Evolutionary conservation across 805 yeast species (phyloP).

Genomic region (Nakazawaea molendinolei): DNA sequence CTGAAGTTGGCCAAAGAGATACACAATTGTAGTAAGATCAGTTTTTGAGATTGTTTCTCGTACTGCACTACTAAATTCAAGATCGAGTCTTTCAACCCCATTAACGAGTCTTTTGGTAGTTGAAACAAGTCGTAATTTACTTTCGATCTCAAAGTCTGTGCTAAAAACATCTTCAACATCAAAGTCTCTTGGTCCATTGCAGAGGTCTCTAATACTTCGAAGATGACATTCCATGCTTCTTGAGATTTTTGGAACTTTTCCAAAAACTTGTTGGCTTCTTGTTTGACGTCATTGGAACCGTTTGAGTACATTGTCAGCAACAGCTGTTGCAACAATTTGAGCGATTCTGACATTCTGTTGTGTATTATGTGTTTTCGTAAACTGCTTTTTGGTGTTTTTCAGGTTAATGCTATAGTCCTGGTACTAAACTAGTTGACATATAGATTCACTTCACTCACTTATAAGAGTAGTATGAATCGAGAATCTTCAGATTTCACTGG

Average conservation of each 20-base stretch:
- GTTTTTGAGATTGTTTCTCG: conserved; percentile 34
- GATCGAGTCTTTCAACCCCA: conserved; percentile 61
- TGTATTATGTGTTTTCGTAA: neutral
- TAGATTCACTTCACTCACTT: no score
- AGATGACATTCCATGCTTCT: conserved; percentile 74
- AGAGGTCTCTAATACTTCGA: conserved; percentile 38
- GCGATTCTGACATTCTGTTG: no score
- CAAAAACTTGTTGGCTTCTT: conserved; percentile 46
- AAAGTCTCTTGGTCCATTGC: conserved; percentile 23
- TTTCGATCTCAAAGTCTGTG: conserved; percentile 86
- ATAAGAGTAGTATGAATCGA: no score
- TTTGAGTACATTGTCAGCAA: conserved; percentile 34
- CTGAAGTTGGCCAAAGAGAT: conserved; percentile 78
- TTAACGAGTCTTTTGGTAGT: conserved; percentile 51
- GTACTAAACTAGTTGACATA: no score
- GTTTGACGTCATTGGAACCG: conserved; percentile 30
- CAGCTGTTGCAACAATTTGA: conserved; percentile 31
- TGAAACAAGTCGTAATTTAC: conserved; percentile 81
- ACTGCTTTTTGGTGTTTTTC: neutral
- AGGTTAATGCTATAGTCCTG: no score
- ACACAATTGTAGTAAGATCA: conserved; percentile 78
- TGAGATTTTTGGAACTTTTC: conserved; percentile 79
- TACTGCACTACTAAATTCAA: conserved; percentile 50
- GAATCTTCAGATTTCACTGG: no score
- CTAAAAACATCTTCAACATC: conserved; percentile 72